Percentiles rank a stretch among this genome's conserved stretches.
phyloP scores from a whole-genome alignment of 2,329 filamentous ascomycete genomes.

The Aureobasidium sp. region DNA sequence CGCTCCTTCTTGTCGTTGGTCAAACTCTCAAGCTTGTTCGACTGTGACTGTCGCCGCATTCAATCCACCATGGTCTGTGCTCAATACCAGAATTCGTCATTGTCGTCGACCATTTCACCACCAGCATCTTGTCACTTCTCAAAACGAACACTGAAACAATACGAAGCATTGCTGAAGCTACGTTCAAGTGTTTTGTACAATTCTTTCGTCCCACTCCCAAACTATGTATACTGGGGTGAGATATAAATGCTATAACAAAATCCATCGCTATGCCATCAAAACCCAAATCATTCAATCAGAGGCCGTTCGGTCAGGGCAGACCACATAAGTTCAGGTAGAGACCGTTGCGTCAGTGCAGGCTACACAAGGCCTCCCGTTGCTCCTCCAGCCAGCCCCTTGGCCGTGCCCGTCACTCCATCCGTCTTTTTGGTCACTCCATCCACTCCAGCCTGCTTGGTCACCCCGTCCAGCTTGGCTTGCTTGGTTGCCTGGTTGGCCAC shows the following conservation, averaged over 20 bases:
- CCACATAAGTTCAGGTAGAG: conserved; percentile 1
- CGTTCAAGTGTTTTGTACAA: not conserved
- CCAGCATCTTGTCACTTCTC: not conserved
- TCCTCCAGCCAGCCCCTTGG: not conserved
- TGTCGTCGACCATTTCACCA: not conserved
- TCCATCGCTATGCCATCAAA: conserved; percentile 8
- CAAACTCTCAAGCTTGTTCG: not conserved
- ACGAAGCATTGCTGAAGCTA: not conserved
- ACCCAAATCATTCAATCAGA: not conserved
- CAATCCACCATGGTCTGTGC: not conserved
- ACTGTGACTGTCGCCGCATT: not conserved
- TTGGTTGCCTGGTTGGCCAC: conserved; percentile 14
- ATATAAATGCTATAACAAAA: not conserved
- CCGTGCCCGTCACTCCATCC: not conserved
- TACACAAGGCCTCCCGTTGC: conserved; percentile 10
- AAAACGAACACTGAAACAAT: not conserved
- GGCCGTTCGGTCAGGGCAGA: conserved; percentile 3
- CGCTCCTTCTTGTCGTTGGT: not conserved
- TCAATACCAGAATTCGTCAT: conserved; percentile 1
- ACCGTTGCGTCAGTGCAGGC: conserved; percentile 1
- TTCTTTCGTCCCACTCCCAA: not conserved
- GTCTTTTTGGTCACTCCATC: conserved; percentile 3
- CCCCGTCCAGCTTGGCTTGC: conserved; percentile 12
- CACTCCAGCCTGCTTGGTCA: conserved; percentile 4
- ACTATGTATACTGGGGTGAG: not conserved